Evolutionary conservation across 2,329 filamentous ascomycete species (phyloP), one percentile per base, ranked within the genome.

Genomic region (Colletotrichum cereale): DNA sequence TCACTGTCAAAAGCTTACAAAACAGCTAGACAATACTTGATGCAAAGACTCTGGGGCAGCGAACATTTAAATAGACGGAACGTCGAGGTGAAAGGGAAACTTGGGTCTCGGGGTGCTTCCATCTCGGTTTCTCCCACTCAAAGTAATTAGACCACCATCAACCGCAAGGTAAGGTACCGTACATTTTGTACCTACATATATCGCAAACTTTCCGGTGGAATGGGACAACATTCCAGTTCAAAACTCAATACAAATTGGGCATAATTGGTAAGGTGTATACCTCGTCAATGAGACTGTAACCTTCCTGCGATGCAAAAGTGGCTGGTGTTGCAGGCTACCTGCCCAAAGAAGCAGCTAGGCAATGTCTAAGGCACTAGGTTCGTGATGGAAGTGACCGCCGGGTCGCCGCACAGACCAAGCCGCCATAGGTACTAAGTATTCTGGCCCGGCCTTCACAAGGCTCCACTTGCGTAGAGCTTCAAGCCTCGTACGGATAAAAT

Each of bases 391-490:
- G 57, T 52, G n/a, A 36, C 61, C 31, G 34, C 61, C 31, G 34
- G 38, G 3, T 8, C 24, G 18, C 60, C 65, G 68, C 68, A 71
- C 68, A 63, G 68, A 67, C 68, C 68, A 71, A 34, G 44, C 24
- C 24, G 48, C 57, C 62, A 47, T 68, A n/a, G n/a, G n/a, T n/a
- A n/a, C n/a, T n/a, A n/a, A n/a, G n/a, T n/a, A 48, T 40, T 29
- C 29, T 48, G 38, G 57, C 36, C 52, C 48, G 50, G n/a, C 65
- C 44, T 34, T 60, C 36, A 29, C 36, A 50, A 71, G 68, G 68
- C 68, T 68, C 68, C 68, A 71, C 68, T 24, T 63, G 52, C 38
- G 34, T 24, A 68, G 68, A 71, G 68, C 68, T 71, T 71, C 68
- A 71, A 63, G 60, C 63, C 57, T 63, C 36, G 68, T 58, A n/a